Percentiles rank a stretch among this genome's conserved stretches.
phyloP scores from a whole-genome alignment of 495 filamentous ascomycete species.

The Coniosporium apollinis region DNA sequence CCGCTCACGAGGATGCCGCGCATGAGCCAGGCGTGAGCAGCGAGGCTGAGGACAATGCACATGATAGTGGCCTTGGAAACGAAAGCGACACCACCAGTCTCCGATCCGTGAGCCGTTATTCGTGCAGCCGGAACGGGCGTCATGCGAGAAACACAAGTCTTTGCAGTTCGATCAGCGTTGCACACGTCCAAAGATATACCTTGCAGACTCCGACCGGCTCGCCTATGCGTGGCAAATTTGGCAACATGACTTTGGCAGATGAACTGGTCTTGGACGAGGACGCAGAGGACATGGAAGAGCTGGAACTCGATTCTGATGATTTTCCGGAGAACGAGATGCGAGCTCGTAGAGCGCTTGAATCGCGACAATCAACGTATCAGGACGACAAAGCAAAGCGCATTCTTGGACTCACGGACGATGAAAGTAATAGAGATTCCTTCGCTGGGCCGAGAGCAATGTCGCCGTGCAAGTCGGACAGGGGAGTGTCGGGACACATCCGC shows the following conservation, averaged over 20 bases:
- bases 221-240: constrained; percentile 40
- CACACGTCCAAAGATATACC: too few relatives aligned
- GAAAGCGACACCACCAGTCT: constrained; percentile 66
- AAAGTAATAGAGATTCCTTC: too few relatives aligned
- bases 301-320: constrained; percentile 23
- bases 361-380: constrained; percentile 16
- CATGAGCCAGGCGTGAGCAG: constrained; percentile 26
- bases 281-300: constrained; percentile 35
- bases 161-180: too few relatives aligned
- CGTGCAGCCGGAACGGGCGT: constrained; percentile 45
- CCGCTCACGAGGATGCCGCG: constrained; percentile 39
- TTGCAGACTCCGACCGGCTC: too few relatives aligned
- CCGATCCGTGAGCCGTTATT: too few relatives aligned
- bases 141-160: constrained; percentile 38
- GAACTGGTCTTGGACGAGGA: constrained; percentile 76
- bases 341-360: constrained; percentile 16
- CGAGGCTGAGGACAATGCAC: constrained; percentile 33
- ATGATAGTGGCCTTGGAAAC: constrained; percentile 27
- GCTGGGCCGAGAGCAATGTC: too few relatives aligned
- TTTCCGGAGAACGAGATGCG: constrained; percentile 23
- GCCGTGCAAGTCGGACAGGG: too few relatives aligned
- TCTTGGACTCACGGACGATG: constrained; percentile 11
- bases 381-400: constrained; percentile 28
- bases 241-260: constrained; percentile 68
- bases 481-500: too few relatives aligned